phyloP scores from a whole-genome alignment of 441 rosid species.

The Aquilaria agallochum region DNA sequence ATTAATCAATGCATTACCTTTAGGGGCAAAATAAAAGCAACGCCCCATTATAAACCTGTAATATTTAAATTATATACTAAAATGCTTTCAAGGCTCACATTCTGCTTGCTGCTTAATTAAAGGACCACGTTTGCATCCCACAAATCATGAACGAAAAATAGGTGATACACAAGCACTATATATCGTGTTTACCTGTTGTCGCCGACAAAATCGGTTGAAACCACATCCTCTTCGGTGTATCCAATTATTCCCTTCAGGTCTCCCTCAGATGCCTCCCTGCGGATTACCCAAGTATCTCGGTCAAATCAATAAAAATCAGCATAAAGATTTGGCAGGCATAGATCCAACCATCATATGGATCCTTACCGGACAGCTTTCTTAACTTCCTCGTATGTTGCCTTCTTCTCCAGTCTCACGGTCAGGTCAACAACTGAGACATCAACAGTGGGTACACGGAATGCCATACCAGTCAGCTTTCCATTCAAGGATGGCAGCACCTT shows the following conservation, averaged over 20 bases:
- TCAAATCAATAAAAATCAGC: too few relatives aligned
- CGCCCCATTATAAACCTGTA: too few relatives aligned
- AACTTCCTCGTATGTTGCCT: conserved; percentile 48
- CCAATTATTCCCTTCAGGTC: conserved; percentile 60
- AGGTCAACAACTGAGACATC: conserved; percentile 70
- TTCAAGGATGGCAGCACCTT: conserved; percentile 61
- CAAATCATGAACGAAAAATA: not conserved
- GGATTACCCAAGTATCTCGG: not conserved
- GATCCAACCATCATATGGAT: not conserved
- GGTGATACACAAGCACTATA: not conserved
- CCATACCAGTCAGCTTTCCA: conserved; percentile 66
- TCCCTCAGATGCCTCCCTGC: conserved; percentile 62
- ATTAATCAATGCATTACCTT: too few relatives aligned
- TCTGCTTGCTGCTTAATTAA: too few relatives aligned
- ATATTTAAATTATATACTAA: not conserved
- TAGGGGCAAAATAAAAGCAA: not conserved
- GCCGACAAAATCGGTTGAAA: conserved; percentile 61
- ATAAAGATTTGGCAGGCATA: too few relatives aligned
- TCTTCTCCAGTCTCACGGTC: conserved; percentile 57
- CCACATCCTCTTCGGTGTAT: conserved; percentile 65
- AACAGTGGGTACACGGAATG: conserved; percentile 65
- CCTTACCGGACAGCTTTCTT: conserved; percentile 51
- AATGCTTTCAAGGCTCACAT: not conserved
- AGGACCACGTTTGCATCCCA: too few relatives aligned
- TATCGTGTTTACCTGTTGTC: conserved; percentile 43